Percentiles rank a stretch among this genome's conserved stretches.
phyloP scores from a whole-genome alignment of 2,329 filamentous ascomycete genomes.

The Aciculosporium take region DNA sequence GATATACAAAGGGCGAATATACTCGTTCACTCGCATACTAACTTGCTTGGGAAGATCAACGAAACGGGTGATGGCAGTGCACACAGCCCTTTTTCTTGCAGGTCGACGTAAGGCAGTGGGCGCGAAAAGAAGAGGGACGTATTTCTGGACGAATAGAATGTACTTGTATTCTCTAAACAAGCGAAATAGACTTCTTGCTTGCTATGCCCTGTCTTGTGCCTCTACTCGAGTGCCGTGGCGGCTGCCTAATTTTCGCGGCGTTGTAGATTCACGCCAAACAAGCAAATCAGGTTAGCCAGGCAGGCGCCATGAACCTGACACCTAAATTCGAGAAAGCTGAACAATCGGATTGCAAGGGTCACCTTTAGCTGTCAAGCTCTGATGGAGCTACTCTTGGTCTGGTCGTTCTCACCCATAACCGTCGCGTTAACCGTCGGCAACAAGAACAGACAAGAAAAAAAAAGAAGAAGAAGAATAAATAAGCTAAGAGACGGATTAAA shows the following conservation, averaged over 20 bases:
- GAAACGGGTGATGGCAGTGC: slow-evolving; percentile 9
- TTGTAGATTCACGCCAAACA: too few relatives aligned
- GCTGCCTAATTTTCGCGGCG: too few relatives aligned
- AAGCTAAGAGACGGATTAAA: too few relatives aligned
- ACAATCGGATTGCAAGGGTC: too few relatives aligned
- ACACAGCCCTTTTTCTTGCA: slow-evolving; percentile 10
- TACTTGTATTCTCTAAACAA: not conserved
- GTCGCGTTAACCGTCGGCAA: too few relatives aligned
- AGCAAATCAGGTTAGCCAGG: too few relatives aligned
- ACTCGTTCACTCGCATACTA: not conserved
- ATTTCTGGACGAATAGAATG: not conserved
- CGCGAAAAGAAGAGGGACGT: not conserved
- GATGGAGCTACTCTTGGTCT: not conserved
- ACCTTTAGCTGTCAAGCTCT: too few relatives aligned
- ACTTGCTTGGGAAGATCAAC: slow-evolving; percentile 7
- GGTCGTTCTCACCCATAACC: too few relatives aligned
- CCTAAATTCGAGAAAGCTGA: too few relatives aligned
- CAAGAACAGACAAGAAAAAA: not conserved
- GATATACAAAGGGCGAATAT: not conserved
- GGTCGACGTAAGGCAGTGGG: slow-evolving; percentile 2
- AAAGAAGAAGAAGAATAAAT: not conserved
- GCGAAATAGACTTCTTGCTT: not conserved
- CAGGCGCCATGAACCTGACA: too few relatives aligned
- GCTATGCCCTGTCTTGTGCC: not conserved
- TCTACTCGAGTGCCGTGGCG: too few relatives aligned